phyloP scores from a whole-genome alignment of 1,284 basidiomycete species.

The Melampsora medusae region DNA sequence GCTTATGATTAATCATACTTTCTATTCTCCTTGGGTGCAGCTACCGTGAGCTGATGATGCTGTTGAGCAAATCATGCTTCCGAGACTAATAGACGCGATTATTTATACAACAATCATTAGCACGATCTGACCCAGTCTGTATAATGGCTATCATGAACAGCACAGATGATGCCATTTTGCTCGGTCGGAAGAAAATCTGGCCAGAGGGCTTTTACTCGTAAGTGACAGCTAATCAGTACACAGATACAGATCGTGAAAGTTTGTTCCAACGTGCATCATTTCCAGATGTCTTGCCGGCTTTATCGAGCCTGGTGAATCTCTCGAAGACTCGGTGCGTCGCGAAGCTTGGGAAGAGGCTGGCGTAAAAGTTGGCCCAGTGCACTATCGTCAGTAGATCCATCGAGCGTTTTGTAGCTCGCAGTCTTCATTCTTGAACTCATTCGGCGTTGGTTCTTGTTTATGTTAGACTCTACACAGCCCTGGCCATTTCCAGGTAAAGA shows the following conservation, averaged over 20 bases:
- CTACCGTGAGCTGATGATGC: no score
- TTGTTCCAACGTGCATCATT: background rate
- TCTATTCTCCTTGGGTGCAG: constrained; percentile 25
- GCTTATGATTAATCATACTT: background rate
- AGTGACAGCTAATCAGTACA: constrained; percentile 40
- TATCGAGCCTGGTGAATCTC: constrained; percentile 82
- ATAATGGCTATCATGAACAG: constrained; percentile 84
- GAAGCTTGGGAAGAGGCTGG: constrained; percentile 96
- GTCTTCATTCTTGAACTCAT: constrained; percentile 20
- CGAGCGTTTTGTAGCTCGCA: constrained; percentile 59
- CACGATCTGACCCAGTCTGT: constrained; percentile 62
- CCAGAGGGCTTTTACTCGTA: constrained; percentile 48
- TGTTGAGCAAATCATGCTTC: no score
- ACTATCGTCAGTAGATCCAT: constrained; percentile 81
- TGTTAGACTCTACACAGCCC: constrained; percentile 32
- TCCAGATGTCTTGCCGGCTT: constrained; percentile 37
- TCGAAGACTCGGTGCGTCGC: constrained; percentile 88
- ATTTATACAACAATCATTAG: background rate
- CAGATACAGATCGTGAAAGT: constrained; percentile 9
- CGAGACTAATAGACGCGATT: no score
- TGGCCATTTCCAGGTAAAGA: constrained; percentile 49
- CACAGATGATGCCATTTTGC: constrained; percentile 73
- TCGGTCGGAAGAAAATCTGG: constrained; percentile 75
- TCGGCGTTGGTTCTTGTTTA: background rate
- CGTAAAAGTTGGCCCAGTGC: constrained; percentile 74